Conservation (phyloP, 176 grass and related monocot species). For the Oryza australiensis region DNA sequence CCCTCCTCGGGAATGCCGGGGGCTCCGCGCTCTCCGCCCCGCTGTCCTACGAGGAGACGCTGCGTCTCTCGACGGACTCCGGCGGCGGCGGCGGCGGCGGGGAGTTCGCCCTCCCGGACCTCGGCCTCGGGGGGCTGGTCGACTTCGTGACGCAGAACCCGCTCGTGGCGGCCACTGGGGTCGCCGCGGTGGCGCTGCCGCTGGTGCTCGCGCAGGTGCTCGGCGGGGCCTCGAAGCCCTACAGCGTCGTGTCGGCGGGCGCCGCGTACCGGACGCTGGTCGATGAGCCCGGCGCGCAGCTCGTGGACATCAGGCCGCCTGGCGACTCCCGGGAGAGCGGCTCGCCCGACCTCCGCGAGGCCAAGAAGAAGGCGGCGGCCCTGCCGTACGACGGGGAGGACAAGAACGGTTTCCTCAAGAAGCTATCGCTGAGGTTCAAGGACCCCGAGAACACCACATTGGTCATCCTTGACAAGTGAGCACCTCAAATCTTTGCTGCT, state of each 20-base stretch:
- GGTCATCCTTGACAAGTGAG: constrained; percentile 93
- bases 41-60: constrained; percentile 75
- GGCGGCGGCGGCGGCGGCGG: background rate
- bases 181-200: constrained; percentile 54
- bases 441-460: constrained; percentile 86
- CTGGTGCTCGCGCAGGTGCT: constrained; percentile 58
- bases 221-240: constrained; percentile 52
- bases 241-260: constrained; percentile 46
- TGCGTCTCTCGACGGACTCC: constrained; percentile 30
- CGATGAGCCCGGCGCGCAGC: constrained; percentile 60
- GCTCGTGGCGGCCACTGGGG: constrained; percentile 44
- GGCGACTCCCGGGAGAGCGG: constrained; percentile 60
- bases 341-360: constrained; percentile 55
- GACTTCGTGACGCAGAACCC: constrained; percentile 67
- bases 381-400: constrained; percentile 72
- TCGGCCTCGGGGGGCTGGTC: constrained; percentile 43
- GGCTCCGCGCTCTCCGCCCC: constrained; percentile 48
- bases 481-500: background rate
- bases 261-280: constrained; percentile 63
- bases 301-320: constrained; percentile 83
- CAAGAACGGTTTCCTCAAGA: constrained; percentile 86
- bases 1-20: constrained; percentile 5
- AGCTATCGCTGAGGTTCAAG: constrained; percentile 67
- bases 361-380: constrained; percentile 71
- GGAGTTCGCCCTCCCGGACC: constrained; percentile 27